Conservation (phyloP, 768 basidiomycete genomes). For the Leccinum disarticulatum region DNA sequence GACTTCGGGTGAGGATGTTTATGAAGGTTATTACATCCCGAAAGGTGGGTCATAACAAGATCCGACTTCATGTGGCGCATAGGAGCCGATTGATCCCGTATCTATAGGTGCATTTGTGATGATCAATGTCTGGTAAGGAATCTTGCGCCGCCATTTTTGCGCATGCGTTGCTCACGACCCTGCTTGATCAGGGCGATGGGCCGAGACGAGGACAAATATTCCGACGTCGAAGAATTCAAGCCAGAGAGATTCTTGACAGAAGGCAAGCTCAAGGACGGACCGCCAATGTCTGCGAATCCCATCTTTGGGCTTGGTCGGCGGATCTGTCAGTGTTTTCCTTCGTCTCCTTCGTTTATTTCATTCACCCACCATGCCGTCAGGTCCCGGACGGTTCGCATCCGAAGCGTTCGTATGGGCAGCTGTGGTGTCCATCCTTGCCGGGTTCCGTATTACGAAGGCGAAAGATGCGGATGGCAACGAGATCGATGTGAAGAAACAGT, state of each 20-base stretch:
- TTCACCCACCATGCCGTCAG: background rate
- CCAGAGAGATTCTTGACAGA: slow-evolving; percentile 27
- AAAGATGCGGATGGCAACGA: slow-evolving; percentile 22
- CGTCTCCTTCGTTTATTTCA: background rate
- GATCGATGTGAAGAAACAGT: slow-evolving; percentile 22
- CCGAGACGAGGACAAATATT: slow-evolving; percentile 17
- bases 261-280: slow-evolving; percentile 12
- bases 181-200: slow-evolving; percentile 22
- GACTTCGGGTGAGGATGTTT: slow-evolving; percentile 24
- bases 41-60: slow-evolving; percentile 28
- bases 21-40: slow-evolving; percentile 41
- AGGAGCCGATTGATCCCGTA: slow-evolving; percentile 1
- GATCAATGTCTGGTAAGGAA: slow-evolving; percentile 35
- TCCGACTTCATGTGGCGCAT: background rate
- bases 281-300: slow-evolving; percentile 16
- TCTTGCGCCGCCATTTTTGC: background rate
- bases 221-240: slow-evolving; percentile 24
- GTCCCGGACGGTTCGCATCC: slow-evolving; percentile 25
- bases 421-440: slow-evolving; percentile 23
- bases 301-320: slow-evolving; percentile 28
- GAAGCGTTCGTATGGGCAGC: slow-evolving; percentile 26
- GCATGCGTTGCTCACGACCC: background rate
- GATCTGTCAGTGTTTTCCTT: slow-evolving; percentile 13
- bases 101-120: slow-evolving; percentile 30
- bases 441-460: slow-evolving; percentile 23